Conservation (phyloP, 306 rosid species). For the Nissolia schottii region DNA sequence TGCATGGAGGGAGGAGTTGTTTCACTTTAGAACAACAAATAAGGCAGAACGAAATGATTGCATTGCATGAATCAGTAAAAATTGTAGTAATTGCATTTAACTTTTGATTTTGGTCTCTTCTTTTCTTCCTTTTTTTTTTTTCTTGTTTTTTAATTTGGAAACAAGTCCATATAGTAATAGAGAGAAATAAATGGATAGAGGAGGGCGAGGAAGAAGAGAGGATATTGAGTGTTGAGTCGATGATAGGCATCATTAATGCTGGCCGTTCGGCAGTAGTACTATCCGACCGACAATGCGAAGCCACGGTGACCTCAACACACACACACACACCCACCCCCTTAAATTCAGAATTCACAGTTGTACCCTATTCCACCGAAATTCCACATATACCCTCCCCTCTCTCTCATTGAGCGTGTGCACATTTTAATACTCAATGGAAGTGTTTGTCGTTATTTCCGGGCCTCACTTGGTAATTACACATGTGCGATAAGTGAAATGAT, state of each 20-base stretch:
- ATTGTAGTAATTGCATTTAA: not conserved
- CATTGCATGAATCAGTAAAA: not conserved
- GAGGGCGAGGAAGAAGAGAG: not conserved
- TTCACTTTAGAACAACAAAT: constrained; percentile 9
- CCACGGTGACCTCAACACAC: not conserved
- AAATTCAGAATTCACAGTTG: not conserved
- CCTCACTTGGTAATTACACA: too few species aligned
- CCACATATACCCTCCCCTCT: not conserved
- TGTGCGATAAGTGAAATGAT: too few species aligned
- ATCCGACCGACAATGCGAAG: not conserved
- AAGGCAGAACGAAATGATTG: constrained; percentile 5
- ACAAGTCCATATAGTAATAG: too few species aligned
- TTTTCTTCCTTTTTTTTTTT: too few species aligned
- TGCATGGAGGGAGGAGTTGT: not conserved
- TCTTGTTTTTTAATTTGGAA: too few species aligned
- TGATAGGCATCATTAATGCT: not conserved
- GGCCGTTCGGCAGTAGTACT: not conserved
- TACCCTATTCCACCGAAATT: not conserved
- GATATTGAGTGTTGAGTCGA: not conserved
- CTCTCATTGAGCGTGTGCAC: not conserved
- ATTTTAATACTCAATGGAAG: not conserved
- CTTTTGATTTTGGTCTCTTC: not conserved
- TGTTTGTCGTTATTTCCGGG: too few species aligned
- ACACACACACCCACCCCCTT: not conserved
- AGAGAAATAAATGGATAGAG: too few species aligned